These are phyloP conservation scores for Camelina sativa DNA, from an alignment of 345 rosid species.

Conservation along the genomic window DNA sequence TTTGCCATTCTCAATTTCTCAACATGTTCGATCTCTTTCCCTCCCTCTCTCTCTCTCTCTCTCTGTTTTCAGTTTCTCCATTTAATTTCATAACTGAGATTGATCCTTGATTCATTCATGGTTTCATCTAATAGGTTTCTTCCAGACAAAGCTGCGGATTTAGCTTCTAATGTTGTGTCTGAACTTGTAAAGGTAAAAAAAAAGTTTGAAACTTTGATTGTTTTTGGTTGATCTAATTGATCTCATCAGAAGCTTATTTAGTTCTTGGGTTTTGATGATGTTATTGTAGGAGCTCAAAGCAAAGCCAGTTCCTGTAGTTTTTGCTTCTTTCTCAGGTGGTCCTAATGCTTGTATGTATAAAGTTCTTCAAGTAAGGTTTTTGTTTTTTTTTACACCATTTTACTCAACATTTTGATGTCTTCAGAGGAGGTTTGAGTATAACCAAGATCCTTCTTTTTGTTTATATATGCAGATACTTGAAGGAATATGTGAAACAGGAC, in stretches of 20 bases:
- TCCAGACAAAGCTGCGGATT: conserved; percentile 73
- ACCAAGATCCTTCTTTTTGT: conserved; percentile 10
- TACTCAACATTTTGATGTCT: background rate
- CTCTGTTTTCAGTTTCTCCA: background rate
- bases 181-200: conserved; percentile 64
- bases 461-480: conserved; percentile 62
- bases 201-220: conserved; percentile 6
- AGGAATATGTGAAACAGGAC: conserved; percentile 55
- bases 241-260: conserved; percentile 20
- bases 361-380: conserved; percentile 75
- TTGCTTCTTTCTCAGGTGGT: conserved; percentile 91
- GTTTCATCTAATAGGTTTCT: conserved; percentile 64
- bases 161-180: conserved; percentile 66
- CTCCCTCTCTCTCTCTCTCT: background rate
- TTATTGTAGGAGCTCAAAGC: conserved; percentile 69
- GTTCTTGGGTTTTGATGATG: conserved; percentile 19
- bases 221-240: conserved; percentile 6
- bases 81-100: background rate
- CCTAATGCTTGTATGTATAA: conserved; percentile 92
- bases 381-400: conserved; percentile 1
- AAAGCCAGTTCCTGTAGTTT: conserved; percentile 74
- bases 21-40: conserved; percentile 57
- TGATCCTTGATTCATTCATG: background rate
- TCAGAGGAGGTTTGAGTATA: background rate
- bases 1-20: conserved; percentile 87